Conservation (phyloP, 192 early-diverging fungal genomes). For the Spizellomyces punctatus region DNA sequence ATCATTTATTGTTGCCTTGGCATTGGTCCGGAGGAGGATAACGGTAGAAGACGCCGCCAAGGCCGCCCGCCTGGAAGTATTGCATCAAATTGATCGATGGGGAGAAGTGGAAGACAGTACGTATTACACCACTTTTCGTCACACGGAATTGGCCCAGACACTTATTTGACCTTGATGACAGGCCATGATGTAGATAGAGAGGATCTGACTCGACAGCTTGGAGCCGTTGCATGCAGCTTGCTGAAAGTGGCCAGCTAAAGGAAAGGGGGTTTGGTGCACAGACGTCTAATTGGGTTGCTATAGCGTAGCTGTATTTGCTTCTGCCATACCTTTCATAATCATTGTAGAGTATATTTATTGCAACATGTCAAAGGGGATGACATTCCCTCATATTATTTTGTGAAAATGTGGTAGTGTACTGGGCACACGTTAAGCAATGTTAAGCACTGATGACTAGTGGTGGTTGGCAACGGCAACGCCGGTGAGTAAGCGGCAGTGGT, state of each 20-base stretch:
- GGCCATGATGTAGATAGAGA: slow-evolving; percentile 77
- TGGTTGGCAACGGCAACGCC: no score
- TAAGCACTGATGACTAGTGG: no score
- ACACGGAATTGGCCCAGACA: not conserved
- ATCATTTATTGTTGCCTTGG: slow-evolving; percentile 87
- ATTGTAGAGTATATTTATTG: no score
- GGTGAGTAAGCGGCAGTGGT: no score
- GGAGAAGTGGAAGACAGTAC: slow-evolving; percentile 85
- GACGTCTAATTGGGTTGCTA: no score
- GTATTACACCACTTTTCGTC: slow-evolving; percentile 15
- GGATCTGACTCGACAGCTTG: slow-evolving; percentile 72
- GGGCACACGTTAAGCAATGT: no score
- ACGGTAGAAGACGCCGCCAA: slow-evolving; percentile 73
- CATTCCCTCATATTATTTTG: no score
- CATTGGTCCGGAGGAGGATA: slow-evolving; percentile 76
- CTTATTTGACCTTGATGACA: slow-evolving; percentile 16
- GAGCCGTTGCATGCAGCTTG: slow-evolving; percentile 61
- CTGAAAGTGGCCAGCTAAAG: not conserved
- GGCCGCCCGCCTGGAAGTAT: slow-evolving; percentile 83
- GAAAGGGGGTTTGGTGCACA: no score
- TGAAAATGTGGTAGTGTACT: no score
- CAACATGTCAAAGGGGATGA: no score
- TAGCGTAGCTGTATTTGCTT: no score
- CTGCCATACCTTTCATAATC: no score
- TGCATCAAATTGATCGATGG: slow-evolving; percentile 87